phyloP scores from a whole-genome alignment of 2,329 filamentous ascomycete species.

The Canariomyces notabilis region DNA sequence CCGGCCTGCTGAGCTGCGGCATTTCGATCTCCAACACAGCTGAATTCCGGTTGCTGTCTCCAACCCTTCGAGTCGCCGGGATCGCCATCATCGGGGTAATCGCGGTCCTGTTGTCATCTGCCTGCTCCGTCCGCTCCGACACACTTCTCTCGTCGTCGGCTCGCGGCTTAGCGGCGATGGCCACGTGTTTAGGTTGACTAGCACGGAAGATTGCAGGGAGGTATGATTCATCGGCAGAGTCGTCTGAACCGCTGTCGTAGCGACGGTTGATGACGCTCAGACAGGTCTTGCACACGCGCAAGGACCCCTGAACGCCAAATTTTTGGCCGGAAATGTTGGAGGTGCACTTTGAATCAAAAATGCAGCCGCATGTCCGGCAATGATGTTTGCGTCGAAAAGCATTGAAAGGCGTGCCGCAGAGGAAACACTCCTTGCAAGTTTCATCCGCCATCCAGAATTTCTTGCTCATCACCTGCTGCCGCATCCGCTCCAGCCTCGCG shows the following conservation, averaged over 20 bases:
- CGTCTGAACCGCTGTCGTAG: constrained; percentile 81
- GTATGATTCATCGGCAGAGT: constrained; percentile 72
- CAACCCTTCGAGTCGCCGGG: constrained; percentile 58
- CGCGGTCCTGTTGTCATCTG: constrained; percentile 48
- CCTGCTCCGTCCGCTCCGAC: constrained; percentile 38
- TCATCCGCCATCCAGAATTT: constrained; percentile 99
- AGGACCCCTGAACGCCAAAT: constrained; percentile 78
- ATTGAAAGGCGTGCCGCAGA: constrained; percentile 83
- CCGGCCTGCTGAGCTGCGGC: constrained; percentile 80
- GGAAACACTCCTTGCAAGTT: constrained; percentile 94
- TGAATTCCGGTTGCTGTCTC: constrained; percentile 79
- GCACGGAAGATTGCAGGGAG: constrained; percentile 59
- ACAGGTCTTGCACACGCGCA: constrained; percentile 90
- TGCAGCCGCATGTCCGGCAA: constrained; percentile 93
- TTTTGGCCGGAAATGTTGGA: constrained; percentile 80
- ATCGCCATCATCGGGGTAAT: constrained; percentile 69
- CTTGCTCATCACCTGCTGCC: constrained; percentile 82
- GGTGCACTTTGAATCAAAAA: constrained; percentile 96
- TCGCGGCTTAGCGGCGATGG: constrained; percentile 33
- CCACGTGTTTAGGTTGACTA: constrained; percentile 43
- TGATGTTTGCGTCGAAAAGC: constrained; percentile 96
- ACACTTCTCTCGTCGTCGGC: constrained; percentile 38
- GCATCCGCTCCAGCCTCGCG: constrained; percentile 64
- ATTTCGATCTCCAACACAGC: constrained; percentile 86
- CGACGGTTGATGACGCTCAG: constrained; percentile 86